A percentile compares a stretch with the other conserved stretches of the same genome.
Conservation (phyloP, 805 yeast species). For the Lachancea sp. region DNA sequence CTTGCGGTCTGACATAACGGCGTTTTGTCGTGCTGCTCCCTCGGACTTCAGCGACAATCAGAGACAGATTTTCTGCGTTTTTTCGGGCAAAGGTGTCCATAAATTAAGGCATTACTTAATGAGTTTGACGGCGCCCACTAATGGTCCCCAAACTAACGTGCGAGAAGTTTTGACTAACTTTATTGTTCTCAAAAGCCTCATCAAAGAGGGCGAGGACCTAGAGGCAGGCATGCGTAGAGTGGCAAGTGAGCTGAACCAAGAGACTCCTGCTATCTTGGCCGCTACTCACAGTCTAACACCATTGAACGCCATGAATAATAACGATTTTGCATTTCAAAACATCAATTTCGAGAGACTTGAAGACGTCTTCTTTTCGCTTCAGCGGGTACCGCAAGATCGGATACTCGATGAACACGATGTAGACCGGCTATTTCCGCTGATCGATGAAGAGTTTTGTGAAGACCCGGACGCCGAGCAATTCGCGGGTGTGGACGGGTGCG, state of each 20-base stretch:
- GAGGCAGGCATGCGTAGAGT: slow-evolving; percentile 27
- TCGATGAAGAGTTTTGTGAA: slow-evolving; percentile 28
- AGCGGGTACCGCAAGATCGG: slow-evolving; percentile 8
- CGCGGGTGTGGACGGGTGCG: slow-evolving; percentile 24
- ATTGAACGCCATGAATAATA: slow-evolving; percentile 23
- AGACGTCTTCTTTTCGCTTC: slow-evolving; percentile 24
- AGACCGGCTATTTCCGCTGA: slow-evolving; percentile 16
- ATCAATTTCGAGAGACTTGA: slow-evolving; percentile 29
- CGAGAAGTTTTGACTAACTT: slow-evolving; percentile 29
- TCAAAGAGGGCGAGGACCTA: slow-evolving; percentile 23
- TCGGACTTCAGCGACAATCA: slow-evolving; percentile 85
- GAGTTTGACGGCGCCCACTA: slow-evolving; percentile 31
- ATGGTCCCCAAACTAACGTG: slow-evolving; percentile 31
- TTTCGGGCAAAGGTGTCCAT: slow-evolving; percentile 82
- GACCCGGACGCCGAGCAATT: slow-evolving; percentile 29
- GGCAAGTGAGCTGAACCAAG: slow-evolving; percentile 26
- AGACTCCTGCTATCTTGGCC: slow-evolving; percentile 31
- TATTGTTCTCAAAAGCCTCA: slow-evolving; percentile 22
- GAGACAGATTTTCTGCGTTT: slow-evolving; percentile 81
- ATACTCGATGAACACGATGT: slow-evolving; percentile 19
- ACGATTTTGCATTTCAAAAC: slow-evolving; percentile 28
- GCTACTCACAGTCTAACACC: slow-evolving; percentile 30
- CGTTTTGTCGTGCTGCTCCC: slow-evolving; percentile 88
- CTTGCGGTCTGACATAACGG: slow-evolving; percentile 75
- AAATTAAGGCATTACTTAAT: slow-evolving; percentile 66